Evolutionary conservation across 2,329 filamentous ascomycete genomes (phyloP), one percentile per base, ranked within the genome.

Genomic region (Fonsecaea multimorphosa): DNA sequence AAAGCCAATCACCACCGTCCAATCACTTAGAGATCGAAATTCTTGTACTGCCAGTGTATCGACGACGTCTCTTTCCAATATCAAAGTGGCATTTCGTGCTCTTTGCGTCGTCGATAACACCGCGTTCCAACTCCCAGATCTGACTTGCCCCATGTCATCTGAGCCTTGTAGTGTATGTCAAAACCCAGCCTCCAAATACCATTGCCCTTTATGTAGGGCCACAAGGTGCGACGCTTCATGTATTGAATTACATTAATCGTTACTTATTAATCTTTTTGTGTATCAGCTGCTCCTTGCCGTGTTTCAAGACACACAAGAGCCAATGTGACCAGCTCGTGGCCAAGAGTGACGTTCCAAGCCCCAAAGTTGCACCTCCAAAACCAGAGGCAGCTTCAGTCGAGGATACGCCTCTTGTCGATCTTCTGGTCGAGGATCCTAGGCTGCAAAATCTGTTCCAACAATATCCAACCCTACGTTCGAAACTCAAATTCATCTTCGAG

Each of bases 221-320:
- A 68, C 70, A 57, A 76, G 75, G 75, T 76, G 69, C 56, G 72
- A 61, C 34, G 52, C 19, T 59, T 51, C 40, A 24, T 61, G 4
- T 14, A 27, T 62, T 8, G 31, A 53, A 7, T 34, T 60, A 22
- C 54, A 29, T 51, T 65, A n/a, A 8, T 36, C 32, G 12, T 58
- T 40, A 63, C 63, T 58, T 40, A 63, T 64, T 65, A 54, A 60
- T 31, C 44, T 58, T 55, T 12, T 57, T 58, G 27, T 51, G 24
- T 29, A 40, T 7, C 68, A 82, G 81, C 68, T 83, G 81, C 63
- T 83, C 81, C 9, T 76, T 83, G 40, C 74, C 72, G 34, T 83
- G 81, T 70, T 79, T 78, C 40, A 78, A 81, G 61, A 73, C 76
- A 4, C 80, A 82, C 70, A 81, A 81, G 70, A 75, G 75, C 19